phyloP scores from a whole-genome alignment of 208 protist species.

The Crithidia acanthocephali region DNA sequence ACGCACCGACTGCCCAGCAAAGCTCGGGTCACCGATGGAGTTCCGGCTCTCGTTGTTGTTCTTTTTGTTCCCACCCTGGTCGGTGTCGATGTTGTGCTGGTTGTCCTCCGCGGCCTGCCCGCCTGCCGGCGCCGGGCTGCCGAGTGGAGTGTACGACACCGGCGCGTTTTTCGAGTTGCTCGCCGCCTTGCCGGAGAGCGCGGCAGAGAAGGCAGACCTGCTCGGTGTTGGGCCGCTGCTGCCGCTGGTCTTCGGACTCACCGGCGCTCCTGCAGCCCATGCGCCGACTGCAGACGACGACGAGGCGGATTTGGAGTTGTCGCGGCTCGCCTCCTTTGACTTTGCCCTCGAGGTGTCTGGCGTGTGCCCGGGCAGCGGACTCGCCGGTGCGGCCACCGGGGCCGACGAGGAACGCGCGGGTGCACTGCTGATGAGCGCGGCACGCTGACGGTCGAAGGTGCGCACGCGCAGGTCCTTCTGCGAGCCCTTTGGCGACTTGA shows the following conservation, averaged over 20 bases:
- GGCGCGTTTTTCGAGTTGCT: background rate
- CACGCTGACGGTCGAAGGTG: constrained; percentile 64
- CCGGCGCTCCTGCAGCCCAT: background rate
- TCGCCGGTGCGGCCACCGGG: background rate
- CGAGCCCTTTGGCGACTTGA: constrained; percentile 52
- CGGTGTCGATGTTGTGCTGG: background rate
- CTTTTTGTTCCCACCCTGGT: background rate
- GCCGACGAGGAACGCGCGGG: constrained; percentile 5
- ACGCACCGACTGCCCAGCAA: background rate
- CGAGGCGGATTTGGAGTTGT: background rate
- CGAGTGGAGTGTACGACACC: background rate
- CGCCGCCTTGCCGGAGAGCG: background rate
- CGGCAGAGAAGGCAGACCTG: background rate
- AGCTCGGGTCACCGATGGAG: background rate
- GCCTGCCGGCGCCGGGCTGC: background rate
- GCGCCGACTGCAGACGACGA: background rate
- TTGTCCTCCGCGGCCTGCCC: background rate
- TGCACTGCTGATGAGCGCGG: constrained; percentile 46
- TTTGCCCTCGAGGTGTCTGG: background rate
- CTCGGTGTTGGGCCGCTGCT: background rate
- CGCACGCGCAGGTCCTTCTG: constrained; percentile 38
- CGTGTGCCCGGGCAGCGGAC: background rate
- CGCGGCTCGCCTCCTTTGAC: background rate
- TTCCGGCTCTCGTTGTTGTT: background rate
- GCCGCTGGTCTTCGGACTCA: background rate